phyloP scores from a whole-genome alignment of 805 yeast species.

The Wickerhamomyces mucosus region DNA sequence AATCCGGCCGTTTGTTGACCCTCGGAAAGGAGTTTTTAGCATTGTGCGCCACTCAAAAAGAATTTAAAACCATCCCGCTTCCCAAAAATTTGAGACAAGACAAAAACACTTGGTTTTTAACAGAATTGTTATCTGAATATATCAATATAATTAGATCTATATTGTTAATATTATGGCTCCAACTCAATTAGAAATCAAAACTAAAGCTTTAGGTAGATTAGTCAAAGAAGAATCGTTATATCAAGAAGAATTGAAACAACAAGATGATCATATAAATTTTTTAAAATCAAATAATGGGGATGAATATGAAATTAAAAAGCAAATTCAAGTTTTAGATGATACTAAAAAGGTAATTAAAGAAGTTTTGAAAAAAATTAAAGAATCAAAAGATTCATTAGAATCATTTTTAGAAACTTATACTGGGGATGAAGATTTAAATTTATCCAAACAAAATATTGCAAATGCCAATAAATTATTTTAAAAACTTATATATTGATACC shows the following conservation, averaged over 20 bases:
- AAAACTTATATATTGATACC: neutral
- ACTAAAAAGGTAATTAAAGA: constrained; percentile 44
- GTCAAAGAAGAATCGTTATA: constrained; percentile 59
- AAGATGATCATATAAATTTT: constrained; percentile 35
- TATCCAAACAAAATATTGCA: constrained; percentile 18
- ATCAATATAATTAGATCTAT: too few species aligned
- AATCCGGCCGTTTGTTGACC: too few species aligned
- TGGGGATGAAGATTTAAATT: constrained; percentile 24
- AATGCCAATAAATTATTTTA: constrained; percentile 20
- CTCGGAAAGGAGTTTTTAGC: too few species aligned
- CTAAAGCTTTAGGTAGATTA: constrained; percentile 58
- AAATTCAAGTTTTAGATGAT: constrained; percentile 42
- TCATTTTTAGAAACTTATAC: constrained; percentile 28
- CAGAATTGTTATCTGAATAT: too few species aligned
- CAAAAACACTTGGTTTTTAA: too few species aligned
- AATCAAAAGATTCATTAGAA: constrained; percentile 29
- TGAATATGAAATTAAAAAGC: constrained; percentile 55
- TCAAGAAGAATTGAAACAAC: constrained; percentile 47
- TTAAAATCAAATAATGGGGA: constrained; percentile 41
- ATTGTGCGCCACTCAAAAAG: too few species aligned
- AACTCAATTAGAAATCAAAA: constrained; percentile 59
- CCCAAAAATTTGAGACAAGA: too few species aligned
- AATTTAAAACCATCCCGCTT: too few species aligned
- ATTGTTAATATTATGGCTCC: too few species aligned
- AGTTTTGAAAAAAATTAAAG: constrained; percentile 31